A percentile compares a stretch with the other conserved stretches of the same genome.
These are phyloP conservation scores for Verticillium dahliae DNA, from an alignment of 2,329 filamentous ascomycete genomes.

Conservation along the genomic window DNA sequence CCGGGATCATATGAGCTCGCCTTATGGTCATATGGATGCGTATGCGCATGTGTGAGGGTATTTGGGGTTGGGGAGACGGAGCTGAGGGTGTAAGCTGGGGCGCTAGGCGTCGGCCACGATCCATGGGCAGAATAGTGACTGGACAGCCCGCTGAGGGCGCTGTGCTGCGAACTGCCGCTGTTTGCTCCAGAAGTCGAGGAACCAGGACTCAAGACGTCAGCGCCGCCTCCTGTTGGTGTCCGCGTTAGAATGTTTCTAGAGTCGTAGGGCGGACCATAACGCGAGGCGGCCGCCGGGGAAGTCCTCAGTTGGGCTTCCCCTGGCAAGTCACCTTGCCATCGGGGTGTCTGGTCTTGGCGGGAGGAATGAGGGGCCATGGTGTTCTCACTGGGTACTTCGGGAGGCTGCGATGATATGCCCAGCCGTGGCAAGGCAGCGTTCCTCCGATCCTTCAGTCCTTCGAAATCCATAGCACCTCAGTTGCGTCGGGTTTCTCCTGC, in stretches of 20 bases:
- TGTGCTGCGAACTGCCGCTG: constrained; percentile 44
- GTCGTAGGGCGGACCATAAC: constrained; percentile 22
- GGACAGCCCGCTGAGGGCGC: constrained; percentile 19
- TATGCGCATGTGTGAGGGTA: constrained; percentile 2
- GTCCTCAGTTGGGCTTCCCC: constrained; percentile 17
- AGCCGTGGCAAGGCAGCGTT: background rate
- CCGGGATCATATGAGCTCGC: constrained; percentile 36
- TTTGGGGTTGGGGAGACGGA: constrained; percentile 37
- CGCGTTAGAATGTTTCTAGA: background rate
- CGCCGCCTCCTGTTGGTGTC: constrained; percentile 33
- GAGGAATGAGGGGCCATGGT: background rate
- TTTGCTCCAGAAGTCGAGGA: constrained; percentile 57
- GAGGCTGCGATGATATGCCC: background rate
- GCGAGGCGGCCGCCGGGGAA: constrained; percentile 18
- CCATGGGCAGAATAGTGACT: constrained; percentile 47
- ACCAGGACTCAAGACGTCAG: constrained; percentile 56
- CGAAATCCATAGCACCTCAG: background rate
- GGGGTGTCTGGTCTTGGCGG: background rate
- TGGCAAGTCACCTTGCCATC: background rate
- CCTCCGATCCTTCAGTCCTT: background rate
- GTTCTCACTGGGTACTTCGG: background rate
- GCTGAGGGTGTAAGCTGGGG: constrained; percentile 40
- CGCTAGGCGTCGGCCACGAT: constrained; percentile 51
- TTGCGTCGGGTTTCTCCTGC: background rate
- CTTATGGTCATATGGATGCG: constrained; percentile 2